Conservation (phyloP, 129 eudicot species). For the Helichrysum umbraculigerum region DNA sequence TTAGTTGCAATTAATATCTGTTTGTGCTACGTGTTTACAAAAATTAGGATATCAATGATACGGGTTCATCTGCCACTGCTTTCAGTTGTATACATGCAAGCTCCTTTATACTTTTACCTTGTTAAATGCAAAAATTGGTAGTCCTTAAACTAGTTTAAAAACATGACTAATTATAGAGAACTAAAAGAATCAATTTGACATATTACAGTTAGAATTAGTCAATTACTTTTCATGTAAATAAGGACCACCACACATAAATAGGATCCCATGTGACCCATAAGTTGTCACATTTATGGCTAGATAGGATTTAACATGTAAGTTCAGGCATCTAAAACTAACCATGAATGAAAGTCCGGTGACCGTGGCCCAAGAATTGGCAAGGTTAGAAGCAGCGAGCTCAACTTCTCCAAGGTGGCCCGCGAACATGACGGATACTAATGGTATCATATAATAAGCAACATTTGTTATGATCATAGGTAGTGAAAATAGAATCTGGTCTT, state of each 20-base stretch:
- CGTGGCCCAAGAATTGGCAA: constrained; percentile 56
- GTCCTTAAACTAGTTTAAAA: too few species aligned
- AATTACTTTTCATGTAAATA: not conserved
- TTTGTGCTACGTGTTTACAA: too few species aligned
- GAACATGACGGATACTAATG: constrained; percentile 51
- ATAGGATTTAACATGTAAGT: not conserved
- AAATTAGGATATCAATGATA: too few species aligned
- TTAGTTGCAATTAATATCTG: too few species aligned
- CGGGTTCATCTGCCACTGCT: too few species aligned
- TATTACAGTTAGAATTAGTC: not conserved
- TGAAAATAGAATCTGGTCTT: constrained; percentile 38
- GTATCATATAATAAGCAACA: constrained; percentile 42
- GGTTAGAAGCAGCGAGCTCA: constrained; percentile 53
- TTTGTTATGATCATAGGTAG: constrained; percentile 53
- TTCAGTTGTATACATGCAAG: too few species aligned
- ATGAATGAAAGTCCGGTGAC: constrained; percentile 55
- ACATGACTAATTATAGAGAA: too few species aligned
- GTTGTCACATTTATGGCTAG: not conserved
- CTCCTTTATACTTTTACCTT: too few species aligned
- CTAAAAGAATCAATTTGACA: too few species aligned
- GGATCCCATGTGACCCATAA: not conserved
- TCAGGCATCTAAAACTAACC: constrained; percentile 22
- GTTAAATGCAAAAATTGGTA: too few species aligned
- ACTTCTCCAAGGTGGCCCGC: constrained; percentile 56
- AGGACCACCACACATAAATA: not conserved